Conservation (phyloP, 2,329 filamentous ascomycete species). For the Phaeosphaeria sp. region DNA sequence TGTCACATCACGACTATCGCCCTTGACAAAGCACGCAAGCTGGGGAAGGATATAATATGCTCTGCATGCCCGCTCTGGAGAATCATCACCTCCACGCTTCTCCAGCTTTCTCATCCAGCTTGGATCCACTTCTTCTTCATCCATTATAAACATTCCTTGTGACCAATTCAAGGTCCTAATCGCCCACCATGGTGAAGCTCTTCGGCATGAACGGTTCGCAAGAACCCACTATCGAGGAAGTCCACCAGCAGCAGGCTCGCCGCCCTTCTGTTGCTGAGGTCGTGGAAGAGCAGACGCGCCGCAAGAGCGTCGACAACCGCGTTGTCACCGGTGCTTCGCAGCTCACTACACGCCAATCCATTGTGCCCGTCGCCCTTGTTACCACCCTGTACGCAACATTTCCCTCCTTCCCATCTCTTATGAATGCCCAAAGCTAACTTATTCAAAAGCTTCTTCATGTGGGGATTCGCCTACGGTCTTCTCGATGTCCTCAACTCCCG, state of each 20-base stretch:
- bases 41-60: constrained; percentile 29
- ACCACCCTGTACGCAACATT: constrained; percentile 43
- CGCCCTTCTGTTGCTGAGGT: constrained; percentile 45
- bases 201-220: constrained; percentile 33
- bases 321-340: constrained; percentile 45
- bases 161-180: neutral
- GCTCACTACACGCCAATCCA: constrained; percentile 53
- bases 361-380: constrained; percentile 57
- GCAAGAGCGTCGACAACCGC: constrained; percentile 45
- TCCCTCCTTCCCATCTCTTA: neutral
- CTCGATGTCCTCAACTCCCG: constrained; percentile 55
- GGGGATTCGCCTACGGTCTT: constrained; percentile 57
- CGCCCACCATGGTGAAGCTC: constrained; percentile 32
- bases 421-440: neutral
- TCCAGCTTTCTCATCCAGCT: constrained; percentile 18
- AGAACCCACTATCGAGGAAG: constrained; percentile 44
- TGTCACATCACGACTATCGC: constrained; percentile 11
- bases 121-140: constrained; percentile 8
- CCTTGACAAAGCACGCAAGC: constrained; percentile 3
- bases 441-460: constrained; percentile 55
- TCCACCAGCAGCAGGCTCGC: constrained; percentile 45
- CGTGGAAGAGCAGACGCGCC: constrained; percentile 37
- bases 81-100: constrained; percentile 29
- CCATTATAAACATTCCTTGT: constrained; percentile 4
- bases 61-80: constrained; percentile 12